These are phyloP conservation scores for California macrophylla DNA, from an alignment of 441 rosid species.

Conservation along the genomic window DNA sequence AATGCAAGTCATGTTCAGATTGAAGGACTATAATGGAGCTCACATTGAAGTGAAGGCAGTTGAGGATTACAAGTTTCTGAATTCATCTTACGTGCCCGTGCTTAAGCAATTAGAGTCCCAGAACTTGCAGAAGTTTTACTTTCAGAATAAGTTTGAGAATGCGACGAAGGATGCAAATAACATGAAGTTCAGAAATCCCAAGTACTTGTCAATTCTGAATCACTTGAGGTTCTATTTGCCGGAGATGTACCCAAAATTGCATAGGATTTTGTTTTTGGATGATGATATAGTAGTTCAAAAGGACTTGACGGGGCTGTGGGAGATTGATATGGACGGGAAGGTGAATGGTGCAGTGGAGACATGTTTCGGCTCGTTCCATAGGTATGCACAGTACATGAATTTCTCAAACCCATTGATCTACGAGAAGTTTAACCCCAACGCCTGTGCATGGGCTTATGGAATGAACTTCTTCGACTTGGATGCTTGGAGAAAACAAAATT, in stretches of 20 bases:
- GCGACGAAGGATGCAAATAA: constrained; percentile 68
- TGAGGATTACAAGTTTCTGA: constrained; percentile 63
- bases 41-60: constrained; percentile 66
- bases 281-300: constrained; percentile 85
- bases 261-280: constrained; percentile 76
- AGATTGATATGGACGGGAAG: constrained; percentile 51
- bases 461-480: constrained; percentile 86
- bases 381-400: constrained; percentile 61
- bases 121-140: constrained; percentile 83
- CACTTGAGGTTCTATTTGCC: constrained; percentile 88
- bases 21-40: constrained; percentile 77
- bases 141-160: constrained; percentile 87
- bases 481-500: constrained; percentile 82
- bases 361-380: constrained; percentile 88
- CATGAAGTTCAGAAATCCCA: constrained; percentile 82
- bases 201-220: constrained; percentile 78
- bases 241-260: constrained; percentile 67
- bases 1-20: constrained; percentile 92
- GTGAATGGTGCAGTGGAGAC: constrained; percentile 98
- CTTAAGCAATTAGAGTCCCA: constrained; percentile 75
- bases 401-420: constrained; percentile 75
- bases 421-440: constrained; percentile 80
- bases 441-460: constrained; percentile 98
- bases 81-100: constrained; percentile 70
- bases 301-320: constrained; percentile 54